A percentile compares a stretch with the other conserved stretches of the same genome.
Evolutionary conservation across 2,329 filamentous ascomycete species (phyloP).

Genomic region (Trichoderma sp.): DNA sequence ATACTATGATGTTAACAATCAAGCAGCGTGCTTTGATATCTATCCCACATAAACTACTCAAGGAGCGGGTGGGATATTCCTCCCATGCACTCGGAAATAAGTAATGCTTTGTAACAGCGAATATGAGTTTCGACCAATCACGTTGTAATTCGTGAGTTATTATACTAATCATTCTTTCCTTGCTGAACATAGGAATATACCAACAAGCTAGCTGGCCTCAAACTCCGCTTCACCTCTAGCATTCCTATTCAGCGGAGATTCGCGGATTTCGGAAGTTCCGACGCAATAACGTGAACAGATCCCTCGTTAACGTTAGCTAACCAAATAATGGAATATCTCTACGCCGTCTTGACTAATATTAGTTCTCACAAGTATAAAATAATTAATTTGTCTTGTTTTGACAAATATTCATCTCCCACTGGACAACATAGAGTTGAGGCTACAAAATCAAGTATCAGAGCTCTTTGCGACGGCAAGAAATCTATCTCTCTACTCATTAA

Average conservation of each 20-base stretch:
- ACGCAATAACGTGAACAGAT: neutral
- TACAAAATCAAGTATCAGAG: neutral
- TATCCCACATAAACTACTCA: neutral
- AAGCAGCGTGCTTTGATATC: neutral
- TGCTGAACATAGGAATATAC: neutral
- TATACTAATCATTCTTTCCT: neutral
- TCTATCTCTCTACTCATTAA: neutral
- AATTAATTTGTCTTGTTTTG: neutral
- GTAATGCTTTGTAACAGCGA: neutral
- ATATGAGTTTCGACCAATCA: neutral
- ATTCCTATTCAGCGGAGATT: neutral
- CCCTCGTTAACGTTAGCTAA: neutral
- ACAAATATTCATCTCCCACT: neutral
- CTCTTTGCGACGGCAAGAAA: neutral
- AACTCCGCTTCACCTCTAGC: neutral
- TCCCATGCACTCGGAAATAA: neutral
- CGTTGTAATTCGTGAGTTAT: neutral
- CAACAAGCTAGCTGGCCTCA: neutral
- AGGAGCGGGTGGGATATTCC: neutral
- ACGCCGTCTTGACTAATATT: neutral
- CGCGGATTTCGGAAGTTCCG: neutral
- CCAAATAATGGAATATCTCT: neutral
- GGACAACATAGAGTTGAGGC: neutral
- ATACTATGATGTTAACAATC: neutral
- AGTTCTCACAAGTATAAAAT: neutral